Percentiles rank a stretch among this genome's conserved stretches.
These are phyloP conservation scores for Microcos paniculata DNA, from an alignment of 345 rosid genomes.

Conservation along the genomic window DNA sequence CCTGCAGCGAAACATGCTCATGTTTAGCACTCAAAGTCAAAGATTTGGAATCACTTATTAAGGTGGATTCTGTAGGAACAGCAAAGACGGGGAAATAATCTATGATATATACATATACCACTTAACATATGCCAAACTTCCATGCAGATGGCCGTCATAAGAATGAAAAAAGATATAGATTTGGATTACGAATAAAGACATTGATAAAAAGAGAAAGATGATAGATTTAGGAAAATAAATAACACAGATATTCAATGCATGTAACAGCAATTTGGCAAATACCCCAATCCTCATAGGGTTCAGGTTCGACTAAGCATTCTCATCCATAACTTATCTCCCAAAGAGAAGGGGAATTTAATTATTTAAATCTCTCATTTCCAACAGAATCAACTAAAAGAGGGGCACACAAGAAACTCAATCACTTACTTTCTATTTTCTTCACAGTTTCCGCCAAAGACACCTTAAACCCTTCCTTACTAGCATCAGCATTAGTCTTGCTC, in stretches of 20 bases:
- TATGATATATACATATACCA: not conserved
- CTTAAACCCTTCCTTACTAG: slow-evolving; percentile 29
- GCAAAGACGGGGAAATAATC: not conserved
- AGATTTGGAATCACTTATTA: not conserved
- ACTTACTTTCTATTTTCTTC: slow-evolving; percentile 48
- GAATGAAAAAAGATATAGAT: not conserved
- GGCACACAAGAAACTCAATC: not conserved
- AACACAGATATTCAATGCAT: not conserved
- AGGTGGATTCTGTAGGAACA: not conserved
- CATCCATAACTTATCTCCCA: not conserved
- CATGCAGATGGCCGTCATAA: not conserved
- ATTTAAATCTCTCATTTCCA: not conserved
- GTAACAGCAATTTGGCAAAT: not conserved
- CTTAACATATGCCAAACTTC: not conserved
- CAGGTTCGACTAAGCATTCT: not conserved
- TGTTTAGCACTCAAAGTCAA: slow-evolving; percentile 20
- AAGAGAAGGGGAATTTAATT: not conserved
- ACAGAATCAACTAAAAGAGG: not conserved
- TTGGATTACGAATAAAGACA: not conserved
- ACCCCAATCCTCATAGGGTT: not conserved
- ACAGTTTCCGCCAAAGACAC: slow-evolving; percentile 40
- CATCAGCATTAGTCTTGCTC: slow-evolving; percentile 31
- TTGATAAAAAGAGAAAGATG: not conserved
- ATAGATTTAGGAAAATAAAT: not conserved
- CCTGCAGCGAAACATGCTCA: slow-evolving; percentile 38